These are phyloP conservation scores for Citrullus amarus DNA, from an alignment of 306 rosid species.

Conservation along the genomic window DNA sequence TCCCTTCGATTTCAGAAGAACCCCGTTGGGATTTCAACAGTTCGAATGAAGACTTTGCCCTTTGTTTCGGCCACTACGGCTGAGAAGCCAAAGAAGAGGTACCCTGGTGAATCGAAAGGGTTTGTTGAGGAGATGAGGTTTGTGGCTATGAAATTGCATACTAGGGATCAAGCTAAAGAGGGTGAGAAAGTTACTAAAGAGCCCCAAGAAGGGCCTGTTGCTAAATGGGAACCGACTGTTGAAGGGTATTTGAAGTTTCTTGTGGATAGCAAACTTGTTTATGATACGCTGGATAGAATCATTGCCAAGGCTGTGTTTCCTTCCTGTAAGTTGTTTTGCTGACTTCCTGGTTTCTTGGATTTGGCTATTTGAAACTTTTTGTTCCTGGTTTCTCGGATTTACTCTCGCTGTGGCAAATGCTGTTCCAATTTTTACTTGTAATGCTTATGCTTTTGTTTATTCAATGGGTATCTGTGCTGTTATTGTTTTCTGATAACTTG, in stretches of 20 bases:
- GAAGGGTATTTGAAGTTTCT: conserved; percentile 81
- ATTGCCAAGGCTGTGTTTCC: conserved; percentile 52
- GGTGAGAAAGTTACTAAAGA: conserved; percentile 68
- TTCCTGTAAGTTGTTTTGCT: conserved; percentile 38
- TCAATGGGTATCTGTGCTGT: neutral
- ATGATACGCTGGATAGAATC: conserved; percentile 69
- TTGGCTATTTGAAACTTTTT: neutral
- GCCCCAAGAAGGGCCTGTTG: conserved; percentile 56
- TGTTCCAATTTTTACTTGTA: neutral
- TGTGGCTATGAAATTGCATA: conserved; percentile 91
- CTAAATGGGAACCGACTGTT: conserved; percentile 67
- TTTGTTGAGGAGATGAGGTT: conserved; percentile 99
- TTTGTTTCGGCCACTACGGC: conserved; percentile 56
- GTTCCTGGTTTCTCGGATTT: neutral
- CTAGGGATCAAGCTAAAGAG: conserved; percentile 85
- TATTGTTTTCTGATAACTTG: neutral
- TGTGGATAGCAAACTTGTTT: conserved; percentile 78
- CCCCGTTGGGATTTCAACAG: neutral
- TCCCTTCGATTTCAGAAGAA: neutral
- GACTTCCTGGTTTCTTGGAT: neutral
- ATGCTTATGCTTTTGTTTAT: neutral
- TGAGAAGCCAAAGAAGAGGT: conserved; percentile 57
- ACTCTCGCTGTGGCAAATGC: neutral
- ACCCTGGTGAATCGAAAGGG: conserved; percentile 87
- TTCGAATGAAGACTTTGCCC: conserved; percentile 26